Evolutionary conservation across 2,329 filamentous ascomycete genomes (phyloP).

Genomic region (Penicillium concentricum): DNA sequence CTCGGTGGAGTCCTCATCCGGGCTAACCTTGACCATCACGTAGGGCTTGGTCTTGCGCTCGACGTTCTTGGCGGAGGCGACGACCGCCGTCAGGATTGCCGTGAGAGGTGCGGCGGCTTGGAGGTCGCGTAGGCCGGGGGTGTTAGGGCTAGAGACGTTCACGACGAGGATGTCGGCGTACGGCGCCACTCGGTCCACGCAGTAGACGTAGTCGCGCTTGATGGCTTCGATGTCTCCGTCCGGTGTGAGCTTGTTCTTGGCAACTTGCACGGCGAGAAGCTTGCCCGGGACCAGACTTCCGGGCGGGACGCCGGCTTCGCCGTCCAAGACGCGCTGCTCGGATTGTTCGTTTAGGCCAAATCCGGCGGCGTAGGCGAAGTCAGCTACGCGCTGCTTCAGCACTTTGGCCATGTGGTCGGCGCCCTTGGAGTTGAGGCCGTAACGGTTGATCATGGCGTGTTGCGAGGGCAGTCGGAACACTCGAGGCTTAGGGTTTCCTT

Average conservation of each 20-base stretch:
- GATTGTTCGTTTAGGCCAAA: slow-evolving; percentile 61
- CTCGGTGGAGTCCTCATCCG: slow-evolving; percentile 82
- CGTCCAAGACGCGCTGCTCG: slow-evolving; percentile 73
- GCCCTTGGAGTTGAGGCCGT: slow-evolving; percentile 89
- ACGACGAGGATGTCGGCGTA: slow-evolving; percentile 97
- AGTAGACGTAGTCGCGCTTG: slow-evolving; percentile 78
- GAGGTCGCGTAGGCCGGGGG: slow-evolving; percentile 81
- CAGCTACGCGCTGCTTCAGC: slow-evolving; percentile 72
- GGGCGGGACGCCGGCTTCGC: slow-evolving; percentile 72
- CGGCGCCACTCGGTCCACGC: slow-evolving; percentile 74
- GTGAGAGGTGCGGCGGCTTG: slow-evolving; percentile 84
- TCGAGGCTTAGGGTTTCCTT: slow-evolving; percentile 81
- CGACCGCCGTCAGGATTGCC: slow-evolving; percentile 75
- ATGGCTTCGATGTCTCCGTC: slow-evolving; percentile 83
- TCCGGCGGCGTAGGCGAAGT: slow-evolving; percentile 71
- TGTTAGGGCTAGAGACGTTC: slow-evolving; percentile 96
- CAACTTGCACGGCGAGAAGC: slow-evolving; percentile 84
- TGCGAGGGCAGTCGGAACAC: slow-evolving; percentile 83
- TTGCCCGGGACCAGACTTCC: slow-evolving; percentile 76
- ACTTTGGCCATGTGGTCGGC: slow-evolving; percentile 81
- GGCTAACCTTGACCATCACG: slow-evolving; percentile 98
- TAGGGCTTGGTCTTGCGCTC: slow-evolving; percentile 70
- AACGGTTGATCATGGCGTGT: slow-evolving; percentile 89
- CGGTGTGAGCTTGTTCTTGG: slow-evolving; percentile 93
- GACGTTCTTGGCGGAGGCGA: slow-evolving; percentile 69